Base-by-base conservation (phyloP, 768 basidiomycete genomes). In the Boletus rubropictus region DNA sequence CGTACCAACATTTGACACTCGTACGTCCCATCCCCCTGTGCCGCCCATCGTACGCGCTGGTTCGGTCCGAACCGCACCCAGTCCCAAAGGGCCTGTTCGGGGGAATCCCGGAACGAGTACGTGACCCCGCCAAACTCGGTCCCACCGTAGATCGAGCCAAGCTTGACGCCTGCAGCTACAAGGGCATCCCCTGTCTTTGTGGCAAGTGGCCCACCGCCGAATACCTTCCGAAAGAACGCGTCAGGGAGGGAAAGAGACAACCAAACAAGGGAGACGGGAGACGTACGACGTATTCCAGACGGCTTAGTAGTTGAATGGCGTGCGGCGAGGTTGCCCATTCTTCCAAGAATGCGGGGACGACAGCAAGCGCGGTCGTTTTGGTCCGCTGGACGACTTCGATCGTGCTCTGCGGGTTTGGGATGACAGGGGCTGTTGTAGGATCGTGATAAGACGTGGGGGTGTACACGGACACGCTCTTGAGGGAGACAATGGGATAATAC, bases 1-100 rank as follows among this genome's bases (percentile, higher is more conserved):
- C 58, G 39, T 15, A 74, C 73, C 56, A 72, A 43, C 10, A 70
- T 44, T 22, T 72, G 70, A 24, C 62, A 67, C 39, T 73, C 73
- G 28, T 57, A 72, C 1, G 64, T 70, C 3, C 60, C 67, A 20
- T 72, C 70, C 0, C 54, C 68, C 35, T 70, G 69, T 0, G 63
- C 45, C 0, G 55, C 57, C 71, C 72, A 72, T n/a, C 67, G 46
- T 3, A 68, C 44, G 1, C 54, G 56, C 10, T 54, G 46, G 5
- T 51, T 48, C 0, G 66, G 57, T 3, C 55, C 50, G 1, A 62
- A 61, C 21, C 60, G 56, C 9, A 66, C 33, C 58, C 63, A 72
- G 4, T 69, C 57, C 64, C 68, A 76, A 7, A 63, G 58, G 55
- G 62, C 65, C 35, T 38, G 41, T 24, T 72, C 60, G 0, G 17